Percentiles rank a stretch among this genome's conserved stretches.
phyloP scores from a whole-genome alignment of 2,329 filamentous ascomycete species.

The Didymellaceae sp. region DNA sequence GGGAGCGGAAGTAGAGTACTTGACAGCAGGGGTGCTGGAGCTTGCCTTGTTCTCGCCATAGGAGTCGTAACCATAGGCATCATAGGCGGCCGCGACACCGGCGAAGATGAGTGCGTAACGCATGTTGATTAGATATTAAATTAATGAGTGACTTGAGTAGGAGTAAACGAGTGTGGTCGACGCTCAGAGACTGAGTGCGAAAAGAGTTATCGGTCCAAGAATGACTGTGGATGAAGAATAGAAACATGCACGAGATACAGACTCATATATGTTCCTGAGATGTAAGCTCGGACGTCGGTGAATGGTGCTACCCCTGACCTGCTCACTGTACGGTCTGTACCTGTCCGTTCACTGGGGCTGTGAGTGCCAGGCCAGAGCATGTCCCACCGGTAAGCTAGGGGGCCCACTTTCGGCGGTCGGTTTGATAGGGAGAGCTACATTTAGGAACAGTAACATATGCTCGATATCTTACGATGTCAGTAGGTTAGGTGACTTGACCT shows the following conservation, averaged over 20 bases:
- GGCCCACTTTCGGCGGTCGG: slow-evolving; percentile 2
- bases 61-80: slow-evolving; percentile 25
- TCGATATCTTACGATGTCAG: not conserved
- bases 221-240: slow-evolving; percentile 19
- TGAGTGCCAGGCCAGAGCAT: slow-evolving; percentile 3
- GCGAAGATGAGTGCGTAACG: slow-evolving; percentile 37
- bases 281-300: slow-evolving; percentile 8
- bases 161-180: slow-evolving; percentile 20
- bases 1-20: slow-evolving; percentile 4
- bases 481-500: not conserved
- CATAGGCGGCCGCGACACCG: slow-evolving; percentile 31
- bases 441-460: not conserved
- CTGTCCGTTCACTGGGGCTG: not conserved
- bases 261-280: slow-evolving; percentile 10
- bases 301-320: slow-evolving; percentile 11
- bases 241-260: slow-evolving; percentile 1
- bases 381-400: slow-evolving; percentile 1
- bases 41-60: slow-evolving; percentile 10
- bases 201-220: slow-evolving; percentile 23
- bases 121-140: slow-evolving; percentile 24
- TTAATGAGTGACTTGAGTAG: slow-evolving; percentile 37
- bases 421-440: slow-evolving; percentile 4
- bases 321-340: not conserved
- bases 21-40: slow-evolving; percentile 16
- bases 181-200: slow-evolving; percentile 26